Percentiles rank a stretch among this genome's conserved stretches.
phyloP scores from a whole-genome alignment of 2,329 filamentous ascomycete genomes.

The Trichophyton benhamiae region DNA sequence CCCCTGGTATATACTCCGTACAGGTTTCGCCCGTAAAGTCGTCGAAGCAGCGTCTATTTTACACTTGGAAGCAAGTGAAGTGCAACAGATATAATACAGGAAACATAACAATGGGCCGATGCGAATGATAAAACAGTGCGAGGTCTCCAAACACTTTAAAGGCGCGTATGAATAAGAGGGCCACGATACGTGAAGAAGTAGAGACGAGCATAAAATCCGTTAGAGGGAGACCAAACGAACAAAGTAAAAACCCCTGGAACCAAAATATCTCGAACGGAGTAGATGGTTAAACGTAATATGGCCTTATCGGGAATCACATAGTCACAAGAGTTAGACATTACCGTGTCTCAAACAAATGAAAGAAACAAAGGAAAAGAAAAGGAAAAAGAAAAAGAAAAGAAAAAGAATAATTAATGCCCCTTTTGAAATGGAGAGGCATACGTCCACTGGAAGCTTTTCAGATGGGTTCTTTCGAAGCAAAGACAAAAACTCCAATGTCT shows the following conservation, averaged over 20 bases:
- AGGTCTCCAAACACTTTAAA: background rate
- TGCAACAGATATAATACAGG: slow-evolving; percentile 5
- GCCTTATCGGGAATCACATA: slow-evolving; percentile 1
- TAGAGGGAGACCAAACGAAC: slow-evolving; percentile 2
- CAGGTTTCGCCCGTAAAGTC: background rate
- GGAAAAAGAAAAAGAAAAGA: background rate
- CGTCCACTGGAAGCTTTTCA: background rate
- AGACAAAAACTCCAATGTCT: background rate
- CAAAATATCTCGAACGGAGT: slow-evolving; percentile 1
- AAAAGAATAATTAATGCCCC: background rate
- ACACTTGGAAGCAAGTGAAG: background rate
- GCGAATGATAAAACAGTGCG: background rate
- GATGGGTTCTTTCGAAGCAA: background rate
- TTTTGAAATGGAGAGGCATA: too few relatives aligned
- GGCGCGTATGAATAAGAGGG: background rate
- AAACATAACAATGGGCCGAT: background rate
- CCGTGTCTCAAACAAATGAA: background rate
- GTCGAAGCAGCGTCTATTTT: background rate
- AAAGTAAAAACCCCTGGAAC: slow-evolving; percentile 1
- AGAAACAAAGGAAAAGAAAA: background rate
- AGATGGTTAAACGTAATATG: slow-evolving; percentile 3
- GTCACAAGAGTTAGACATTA: background rate
- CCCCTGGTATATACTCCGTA: background rate
- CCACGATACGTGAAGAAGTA: background rate
- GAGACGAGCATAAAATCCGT: slow-evolving; percentile 1